A percentile compares a stretch with the other conserved stretches of the same genome.
Evolutionary conservation across 169 alveolate species (phyloP).

Genomic region (Plasmodium ovale): DNA sequence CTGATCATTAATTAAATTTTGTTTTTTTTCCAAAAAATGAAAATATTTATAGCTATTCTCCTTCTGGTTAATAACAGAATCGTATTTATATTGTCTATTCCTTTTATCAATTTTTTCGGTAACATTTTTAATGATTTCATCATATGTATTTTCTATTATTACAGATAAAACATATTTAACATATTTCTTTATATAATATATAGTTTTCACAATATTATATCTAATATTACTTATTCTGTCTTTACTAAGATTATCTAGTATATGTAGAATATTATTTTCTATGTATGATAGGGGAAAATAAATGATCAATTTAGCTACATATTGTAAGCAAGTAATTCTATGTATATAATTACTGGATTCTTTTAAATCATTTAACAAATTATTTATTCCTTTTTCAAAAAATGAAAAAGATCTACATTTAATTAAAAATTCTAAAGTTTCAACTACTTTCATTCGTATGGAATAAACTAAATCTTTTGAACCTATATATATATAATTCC

Average conservation of each 20-base stretch:
- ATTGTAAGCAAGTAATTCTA: slow-evolving; percentile 73
- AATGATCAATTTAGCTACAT: slow-evolving; percentile 50
- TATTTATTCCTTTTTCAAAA: slow-evolving; percentile 65
- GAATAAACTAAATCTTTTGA: slow-evolving; percentile 67
- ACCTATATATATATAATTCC: slow-evolving; percentile 63
- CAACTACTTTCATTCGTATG: slow-evolving; percentile 38
- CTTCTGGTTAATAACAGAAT: not conserved
- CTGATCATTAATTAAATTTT: slow-evolving; percentile 7
- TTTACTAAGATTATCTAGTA: slow-evolving; percentile 28
- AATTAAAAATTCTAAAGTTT: slow-evolving; percentile 69
- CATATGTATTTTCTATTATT: slow-evolving; percentile 39
- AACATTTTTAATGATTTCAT: slow-evolving; percentile 30
- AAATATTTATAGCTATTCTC: slow-evolving; percentile 26
- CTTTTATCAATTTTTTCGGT: slow-evolving; percentile 14
- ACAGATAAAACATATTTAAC: slow-evolving; percentile 40
- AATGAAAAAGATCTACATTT: slow-evolving; percentile 28
- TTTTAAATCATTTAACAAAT: slow-evolving; percentile 57
- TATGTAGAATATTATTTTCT: slow-evolving; percentile 27
- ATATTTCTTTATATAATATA: slow-evolving; percentile 48
- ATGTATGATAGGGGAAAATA: slow-evolving; percentile 63
- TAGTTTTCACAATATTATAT: slow-evolving; percentile 54
- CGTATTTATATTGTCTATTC: slow-evolving; percentile 20
- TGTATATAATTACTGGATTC: slow-evolving; percentile 47
- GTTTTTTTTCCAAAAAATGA: slow-evolving; percentile 30
- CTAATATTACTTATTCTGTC: slow-evolving; percentile 70